Evolutionary conservation across 2,329 filamentous ascomycete genomes (phyloP).

Genomic region (Pestalotiopsis sp.): DNA sequence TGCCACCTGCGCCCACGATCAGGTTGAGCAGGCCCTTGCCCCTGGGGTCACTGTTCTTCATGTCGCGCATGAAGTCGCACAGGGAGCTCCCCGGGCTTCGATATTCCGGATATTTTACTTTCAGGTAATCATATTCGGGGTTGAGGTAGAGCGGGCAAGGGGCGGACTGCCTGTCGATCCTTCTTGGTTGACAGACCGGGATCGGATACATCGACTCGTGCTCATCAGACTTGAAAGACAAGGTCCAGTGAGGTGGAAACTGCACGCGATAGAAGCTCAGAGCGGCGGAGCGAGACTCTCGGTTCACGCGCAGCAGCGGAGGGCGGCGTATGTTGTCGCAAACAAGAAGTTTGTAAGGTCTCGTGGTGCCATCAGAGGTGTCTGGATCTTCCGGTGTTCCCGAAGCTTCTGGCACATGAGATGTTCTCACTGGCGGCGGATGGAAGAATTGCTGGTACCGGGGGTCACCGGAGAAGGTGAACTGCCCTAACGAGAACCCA

Average conservation of each 20-base stretch:
- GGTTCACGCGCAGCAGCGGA: constrained; percentile 14
- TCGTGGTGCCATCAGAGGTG: background rate
- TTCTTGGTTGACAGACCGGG: no score
- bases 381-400: background rate
- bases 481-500: no score
- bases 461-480: background rate
- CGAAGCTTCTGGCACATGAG: background rate
- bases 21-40: no score
- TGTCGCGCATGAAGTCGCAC: constrained; percentile 14
- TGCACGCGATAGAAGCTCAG: constrained; percentile 17
- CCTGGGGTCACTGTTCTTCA: constrained; percentile 13
- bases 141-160: constrained; percentile 15
- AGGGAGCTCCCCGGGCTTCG: background rate
- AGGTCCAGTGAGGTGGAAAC: constrained; percentile 10
- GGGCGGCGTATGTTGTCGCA: background rate
- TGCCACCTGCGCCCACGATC: no score
- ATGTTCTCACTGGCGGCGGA: background rate
- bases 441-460: background rate
- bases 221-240: background rate
- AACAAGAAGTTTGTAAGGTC: background rate
- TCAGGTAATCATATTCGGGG: constrained; percentile 18
- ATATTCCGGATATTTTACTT: background rate
- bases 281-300: constrained; percentile 14
- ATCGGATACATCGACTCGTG: no score
- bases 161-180: background rate